Base-by-base conservation (phyloP, 2,329 filamentous ascomycete genomes). In the Epichloe brachyelytri region DNA sequence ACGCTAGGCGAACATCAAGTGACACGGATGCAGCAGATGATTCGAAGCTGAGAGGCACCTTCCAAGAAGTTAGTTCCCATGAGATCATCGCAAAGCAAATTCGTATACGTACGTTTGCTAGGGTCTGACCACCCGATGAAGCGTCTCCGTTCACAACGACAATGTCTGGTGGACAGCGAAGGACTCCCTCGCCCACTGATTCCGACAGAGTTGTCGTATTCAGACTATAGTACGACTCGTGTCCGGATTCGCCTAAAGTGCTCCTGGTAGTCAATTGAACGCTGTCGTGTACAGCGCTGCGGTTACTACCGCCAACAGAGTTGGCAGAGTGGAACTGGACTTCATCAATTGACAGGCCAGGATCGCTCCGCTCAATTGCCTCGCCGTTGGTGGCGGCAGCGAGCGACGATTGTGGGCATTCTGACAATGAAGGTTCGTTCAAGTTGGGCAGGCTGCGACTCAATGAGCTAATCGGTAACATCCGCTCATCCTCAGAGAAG, bases 401-500 rank as follows among this genome's bases (percentile, higher is more conserved):
- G 5, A 11, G 37, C 3, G 43, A 19, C 20, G 47, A 44, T 8
- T 36, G 51, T 20, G 54, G 45, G 40, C 43, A 53, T 20, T 55
- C 47, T 14, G 43, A 47, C 2, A 43, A 8, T 34, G 45, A 52
- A 17, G 48, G 49, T 36, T 55, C 50, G 11, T 39, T 51, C 37
- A 54, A 44, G 37, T 52, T 53, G 20, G 40, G 50, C 30, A 53
- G 43, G 14, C 46, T 50, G 19, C 37, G 34, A 4, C 47, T 39
- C 26, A 50, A 56, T 14, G 59, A 50, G 37, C 60, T 58, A 46
- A 65, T 58, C 14, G 63, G 56, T 52, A 62, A 65, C 61, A 68
- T 65, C 12, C 57, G 66, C 43, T 79, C 76, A 53, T 77, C 76
- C 51, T 76, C 74, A 14, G 73, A 65, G 59, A 70, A 70, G 53